Base-by-base conservation (phyloP, 768 basidiomycete species). In the Agrocybe praecox region DNA sequence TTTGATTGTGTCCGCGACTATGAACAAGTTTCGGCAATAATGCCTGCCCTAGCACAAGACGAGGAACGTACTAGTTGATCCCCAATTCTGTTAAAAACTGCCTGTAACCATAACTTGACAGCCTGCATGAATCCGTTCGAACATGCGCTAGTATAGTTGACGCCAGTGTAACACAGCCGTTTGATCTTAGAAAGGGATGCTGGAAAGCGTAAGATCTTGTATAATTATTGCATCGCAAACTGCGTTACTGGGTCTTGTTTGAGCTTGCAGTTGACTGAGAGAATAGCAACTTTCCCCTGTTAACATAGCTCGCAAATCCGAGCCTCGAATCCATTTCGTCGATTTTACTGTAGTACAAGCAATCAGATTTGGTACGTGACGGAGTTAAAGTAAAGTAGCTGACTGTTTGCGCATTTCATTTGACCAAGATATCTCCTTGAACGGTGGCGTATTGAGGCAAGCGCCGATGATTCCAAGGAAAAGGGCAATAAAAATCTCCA, bases 401-500 rank as follows among this genome's bases (percentile, higher is more conserved):
- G 63, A 92, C 92, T 87, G 80, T 67, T 82, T 87, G 63, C 81
- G 82, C 92, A 94, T 94, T 73, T 96, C 92, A 63, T 89, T 92
- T 17, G 90, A 83, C 93, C 92, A 95, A 32, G 89, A 88, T 57
- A 94, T 90, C 64, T 93, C 90, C 62, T 88, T 91, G 32, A 94
- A 72, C 29, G 77, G 68, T 1, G 90, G 83, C 7, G 88, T 80
- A 61, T 82, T 87, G 57, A 90, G 63, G n/a, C 85, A 83, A 29
- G 90, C 89, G 7, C 91, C 92, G 2, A 92, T 56, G 18, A 84
- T 86, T 19, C 91, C 90, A 10, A 89, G 58, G n/a, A 86, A 62
- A 18, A 93, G 76, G 1, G 85, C 82, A 51, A 85, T 44, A 21
- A 91, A 63, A 11, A 86, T 81, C 69, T 94, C 90, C 32, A 87